These are phyloP conservation scores for Fremontodendron californicum DNA, from an alignment of 345 rosid species.

Conservation along the genomic window DNA sequence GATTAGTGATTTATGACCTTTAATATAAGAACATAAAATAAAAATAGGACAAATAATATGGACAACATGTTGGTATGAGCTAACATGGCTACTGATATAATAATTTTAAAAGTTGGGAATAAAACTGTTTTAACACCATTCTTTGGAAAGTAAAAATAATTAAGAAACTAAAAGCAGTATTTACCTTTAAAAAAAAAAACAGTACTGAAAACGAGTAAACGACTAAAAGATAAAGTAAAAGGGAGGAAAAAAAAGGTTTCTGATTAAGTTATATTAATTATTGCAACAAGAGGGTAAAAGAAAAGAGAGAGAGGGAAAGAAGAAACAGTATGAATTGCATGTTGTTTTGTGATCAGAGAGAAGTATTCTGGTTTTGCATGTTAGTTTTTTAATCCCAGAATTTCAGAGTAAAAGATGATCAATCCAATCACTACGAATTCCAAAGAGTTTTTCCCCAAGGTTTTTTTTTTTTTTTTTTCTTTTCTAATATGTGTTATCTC, in stretches of 20 bases:
- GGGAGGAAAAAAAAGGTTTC: too few species aligned
- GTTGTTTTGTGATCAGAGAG: not conserved
- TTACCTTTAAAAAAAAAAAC: too few species aligned
- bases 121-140: too few species aligned
- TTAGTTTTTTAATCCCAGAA: not conserved
- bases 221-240: not conserved
- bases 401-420: not conserved
- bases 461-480: not conserved
- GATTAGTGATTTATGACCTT: not conserved
- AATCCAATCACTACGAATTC: not conserved
- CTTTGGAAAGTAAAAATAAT: not conserved
- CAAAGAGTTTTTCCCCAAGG: not conserved
- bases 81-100: not conserved
- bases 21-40: not conserved
- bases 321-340: not conserved
- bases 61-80: not conserved
- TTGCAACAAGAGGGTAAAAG: not conserved
- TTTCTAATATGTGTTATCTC: not conserved
- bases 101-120: not conserved
- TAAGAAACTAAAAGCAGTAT: not conserved
- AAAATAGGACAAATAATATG: not conserved
- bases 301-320: not conserved
- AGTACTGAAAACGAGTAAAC: not conserved
- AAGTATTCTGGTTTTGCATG: not conserved
- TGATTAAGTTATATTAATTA: not conserved